Evolutionary conservation across 139 green algal species (phyloP).

Genomic region (Spirogloea muscicola): DNA sequence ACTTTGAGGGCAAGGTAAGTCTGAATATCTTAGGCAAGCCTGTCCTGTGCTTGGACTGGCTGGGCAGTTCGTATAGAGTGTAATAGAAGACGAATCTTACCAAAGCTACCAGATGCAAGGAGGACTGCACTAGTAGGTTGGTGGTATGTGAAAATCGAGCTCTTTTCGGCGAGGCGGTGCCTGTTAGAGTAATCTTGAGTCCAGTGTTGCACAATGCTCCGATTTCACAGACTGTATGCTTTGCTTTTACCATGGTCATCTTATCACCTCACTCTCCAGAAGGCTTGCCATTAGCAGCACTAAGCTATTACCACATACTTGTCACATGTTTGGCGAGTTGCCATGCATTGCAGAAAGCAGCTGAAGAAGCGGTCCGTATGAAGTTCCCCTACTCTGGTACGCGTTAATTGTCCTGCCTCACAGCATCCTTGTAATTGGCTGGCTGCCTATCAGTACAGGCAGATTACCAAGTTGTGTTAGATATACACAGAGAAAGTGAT

Average conservation of each 20-base stretch:
- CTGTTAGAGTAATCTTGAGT: background rate
- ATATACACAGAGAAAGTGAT: background rate
- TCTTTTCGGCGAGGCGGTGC: background rate
- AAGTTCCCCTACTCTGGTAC: slow-evolving; percentile 32
- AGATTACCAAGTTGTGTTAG: background rate
- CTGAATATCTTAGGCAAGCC: background rate
- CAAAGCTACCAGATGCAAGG: too few species aligned
- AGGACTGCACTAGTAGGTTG: too few species aligned
- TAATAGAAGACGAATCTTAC: too few species aligned
- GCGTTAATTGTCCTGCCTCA: background rate
- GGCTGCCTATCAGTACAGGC: background rate
- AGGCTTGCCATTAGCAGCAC: too few species aligned
- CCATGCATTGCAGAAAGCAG: slow-evolving; percentile 10
- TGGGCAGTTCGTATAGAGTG: too few species aligned
- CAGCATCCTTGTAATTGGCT: background rate
- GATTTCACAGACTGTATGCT: background rate
- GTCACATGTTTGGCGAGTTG: too few species aligned
- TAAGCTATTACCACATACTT: too few species aligned
- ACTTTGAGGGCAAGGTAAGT: slow-evolving; percentile 48
- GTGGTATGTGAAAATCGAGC: background rate
- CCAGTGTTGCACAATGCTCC: background rate
- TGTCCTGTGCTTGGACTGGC: too few species aligned
- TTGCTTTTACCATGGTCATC: background rate
- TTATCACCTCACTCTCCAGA: too few species aligned
- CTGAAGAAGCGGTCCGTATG: slow-evolving; percentile 28